Base-by-base conservation (phyloP, 1,284 basidiomycete species). In the Leucoagaricus sp. region DNA sequence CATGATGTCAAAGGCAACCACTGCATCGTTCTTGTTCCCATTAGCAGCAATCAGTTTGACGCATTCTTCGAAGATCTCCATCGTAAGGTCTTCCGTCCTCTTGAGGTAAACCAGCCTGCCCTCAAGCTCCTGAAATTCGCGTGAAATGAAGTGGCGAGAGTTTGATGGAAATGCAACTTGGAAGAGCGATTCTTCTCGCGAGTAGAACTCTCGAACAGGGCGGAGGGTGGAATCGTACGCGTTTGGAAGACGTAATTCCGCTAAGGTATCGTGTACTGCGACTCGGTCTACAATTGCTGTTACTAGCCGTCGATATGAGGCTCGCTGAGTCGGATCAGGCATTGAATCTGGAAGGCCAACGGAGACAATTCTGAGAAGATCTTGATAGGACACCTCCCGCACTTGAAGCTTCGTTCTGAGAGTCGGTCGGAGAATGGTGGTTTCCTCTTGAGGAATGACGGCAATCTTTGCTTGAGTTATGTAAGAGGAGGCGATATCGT, bases 61-160 rank as follows among this genome's bases (percentile, higher is more conserved):
- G n/a, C 55, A 57, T 3, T 46, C 33, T 1, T 23, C 23, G 29
- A 57, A 57, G 9, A 52, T 51, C 26, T 34, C 40, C 55, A 57
- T 47, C 4, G 44, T 36, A 8, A 57, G 40, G 41, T 51, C 41
- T 17, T 34, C 25, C 26, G 38, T 38, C 17, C 29, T 41, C 25
- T 28, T 57, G 17, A 55, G 15, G 17, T 21, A 23, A 29, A 3
- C 17, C 23, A 50, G 33, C 17, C 49, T 41, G 3, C 33, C 31
- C 28, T 57, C 49, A 7, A 57, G 19, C 13, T 51, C 33, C 9
- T 3, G 15, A 9, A 57, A 57, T 19, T 57, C 55, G 17, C 9
- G 25, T 8, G 47, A 40, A 5, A 51, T 25, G 19, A 57, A 57
- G 13, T 33, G 31, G 10, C 13, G 23, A 6, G 33, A 46, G 9